Conservation (phyloP, 1,139 yeast species). For the Yamadazyma atlantica region DNA sequence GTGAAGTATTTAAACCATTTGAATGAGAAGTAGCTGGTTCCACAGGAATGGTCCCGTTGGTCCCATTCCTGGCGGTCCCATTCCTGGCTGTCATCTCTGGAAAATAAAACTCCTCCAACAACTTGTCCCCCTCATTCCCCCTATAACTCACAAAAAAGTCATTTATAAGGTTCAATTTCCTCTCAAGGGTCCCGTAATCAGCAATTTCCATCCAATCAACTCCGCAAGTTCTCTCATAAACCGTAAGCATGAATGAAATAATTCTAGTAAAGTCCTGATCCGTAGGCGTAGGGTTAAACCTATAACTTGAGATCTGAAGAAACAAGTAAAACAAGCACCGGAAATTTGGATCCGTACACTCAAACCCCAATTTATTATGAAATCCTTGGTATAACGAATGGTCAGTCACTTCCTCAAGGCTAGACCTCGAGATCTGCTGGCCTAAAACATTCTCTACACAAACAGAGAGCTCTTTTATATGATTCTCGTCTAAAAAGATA, state of each 20-base stretch:
- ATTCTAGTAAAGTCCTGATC: constrained; percentile 12
- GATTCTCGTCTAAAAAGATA: constrained; percentile 7
- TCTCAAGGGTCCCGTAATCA: constrained; percentile 8
- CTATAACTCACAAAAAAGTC: not conserved
- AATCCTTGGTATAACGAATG: constrained; percentile 10
- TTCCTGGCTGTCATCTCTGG: constrained; percentile 8
- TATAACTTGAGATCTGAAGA: constrained; percentile 10
- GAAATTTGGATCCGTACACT: constrained; percentile 12
- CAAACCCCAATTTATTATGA: constrained; percentile 11
- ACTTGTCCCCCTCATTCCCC: no score
- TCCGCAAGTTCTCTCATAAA: constrained; percentile 7
- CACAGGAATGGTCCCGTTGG: no score
- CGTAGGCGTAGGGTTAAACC: constrained; percentile 8
- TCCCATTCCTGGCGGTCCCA: not conserved
- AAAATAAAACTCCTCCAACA: no score
- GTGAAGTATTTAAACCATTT: no score
- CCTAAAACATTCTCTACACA: not conserved
- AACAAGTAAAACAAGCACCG: constrained; percentile 14
- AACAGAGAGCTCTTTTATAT: not conserved
- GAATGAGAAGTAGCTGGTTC: no score
- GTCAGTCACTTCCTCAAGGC: not conserved
- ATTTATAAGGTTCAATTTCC: constrained; percentile 7
- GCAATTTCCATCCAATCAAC: constrained; percentile 13
- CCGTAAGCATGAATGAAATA: constrained; percentile 7
- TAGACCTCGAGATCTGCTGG: not conserved